Evolutionary conservation across 2,329 filamentous ascomycete genomes (phyloP).

Genomic region (Trichoderma sp.): DNA sequence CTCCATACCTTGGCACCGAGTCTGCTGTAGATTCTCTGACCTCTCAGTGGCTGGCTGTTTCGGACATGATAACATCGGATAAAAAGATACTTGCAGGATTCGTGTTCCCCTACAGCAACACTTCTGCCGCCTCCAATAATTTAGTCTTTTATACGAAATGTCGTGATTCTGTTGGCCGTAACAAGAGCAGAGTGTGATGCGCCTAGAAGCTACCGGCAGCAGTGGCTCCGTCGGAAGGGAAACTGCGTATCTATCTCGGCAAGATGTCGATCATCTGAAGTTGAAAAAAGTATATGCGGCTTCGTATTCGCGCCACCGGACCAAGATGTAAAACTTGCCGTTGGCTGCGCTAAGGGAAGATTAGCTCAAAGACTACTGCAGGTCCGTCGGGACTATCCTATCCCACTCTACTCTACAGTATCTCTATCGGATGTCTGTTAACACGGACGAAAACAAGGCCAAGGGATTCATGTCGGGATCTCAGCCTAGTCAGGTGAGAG

Average conservation of each 20-base stretch:
- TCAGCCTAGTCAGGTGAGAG: not conserved
- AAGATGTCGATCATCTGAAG: not conserved
- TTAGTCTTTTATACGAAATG: not conserved
- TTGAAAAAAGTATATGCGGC: not conserved
- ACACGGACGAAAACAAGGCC: not conserved
- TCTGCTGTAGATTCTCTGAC: not conserved
- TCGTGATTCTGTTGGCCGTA: not conserved
- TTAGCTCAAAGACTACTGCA: slow-evolving; percentile 14
- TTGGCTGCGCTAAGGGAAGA: not conserved
- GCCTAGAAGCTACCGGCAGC: not conserved
- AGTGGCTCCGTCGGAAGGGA: not conserved
- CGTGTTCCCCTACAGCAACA: not conserved
- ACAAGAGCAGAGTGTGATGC: not conserved
- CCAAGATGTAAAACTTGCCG: not conserved
- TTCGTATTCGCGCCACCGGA: not conserved
- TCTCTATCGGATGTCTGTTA: not conserved
- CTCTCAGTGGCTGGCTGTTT: not conserved
- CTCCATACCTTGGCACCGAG: not conserved
- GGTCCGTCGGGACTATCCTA: not conserved
- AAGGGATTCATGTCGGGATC: not conserved
- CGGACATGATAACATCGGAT: not conserved
- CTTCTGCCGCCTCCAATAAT: not conserved
- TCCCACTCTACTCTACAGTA: not conserved
- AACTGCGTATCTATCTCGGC: not conserved
- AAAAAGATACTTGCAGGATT: not conserved